phyloP scores from a whole-genome alignment of 2,329 filamentous ascomycete genomes.

The Metarhizium humberi region DNA sequence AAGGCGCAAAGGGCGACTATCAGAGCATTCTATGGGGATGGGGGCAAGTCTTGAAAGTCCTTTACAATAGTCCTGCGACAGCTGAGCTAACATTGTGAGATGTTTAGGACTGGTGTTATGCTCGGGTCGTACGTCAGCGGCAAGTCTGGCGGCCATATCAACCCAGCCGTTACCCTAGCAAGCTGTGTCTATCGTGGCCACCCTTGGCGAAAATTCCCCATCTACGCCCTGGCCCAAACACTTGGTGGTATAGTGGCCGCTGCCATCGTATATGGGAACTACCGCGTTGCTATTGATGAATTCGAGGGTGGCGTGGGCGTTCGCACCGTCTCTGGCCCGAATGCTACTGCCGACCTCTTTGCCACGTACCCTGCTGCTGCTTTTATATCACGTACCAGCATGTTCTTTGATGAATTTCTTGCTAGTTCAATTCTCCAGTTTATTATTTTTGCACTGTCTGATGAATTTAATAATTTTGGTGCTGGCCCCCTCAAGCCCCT shows the following conservation, averaged over 20 bases:
- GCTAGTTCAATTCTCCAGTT: slow-evolving; percentile 61
- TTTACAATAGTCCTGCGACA: too few relatives aligned
- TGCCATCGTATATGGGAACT: slow-evolving; percentile 53
- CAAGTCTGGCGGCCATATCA: slow-evolving; percentile 59
- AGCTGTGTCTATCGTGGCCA: slow-evolving; percentile 61
- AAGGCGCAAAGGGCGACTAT: slow-evolving; percentile 35
- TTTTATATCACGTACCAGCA: slow-evolving; percentile 55
- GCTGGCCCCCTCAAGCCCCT: slow-evolving; percentile 48
- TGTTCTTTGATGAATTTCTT: slow-evolving; percentile 66
- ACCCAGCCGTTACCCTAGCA: slow-evolving; percentile 59
- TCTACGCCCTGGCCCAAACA: slow-evolving; percentile 57
- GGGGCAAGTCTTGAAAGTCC: slow-evolving; percentile 26
- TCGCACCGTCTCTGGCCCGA: slow-evolving; percentile 50
- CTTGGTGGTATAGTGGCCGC: slow-evolving; percentile 57
- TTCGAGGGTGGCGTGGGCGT: slow-evolving; percentile 52
- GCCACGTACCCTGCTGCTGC: slow-evolving; percentile 57
- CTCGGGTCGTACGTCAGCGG: slow-evolving; percentile 57
- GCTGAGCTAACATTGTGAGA: not conserved
- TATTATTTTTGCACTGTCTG: slow-evolving; percentile 60
- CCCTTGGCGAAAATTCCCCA: slow-evolving; percentile 59
- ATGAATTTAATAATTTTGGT: slow-evolving; percentile 40
- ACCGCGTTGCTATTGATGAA: slow-evolving; percentile 53
- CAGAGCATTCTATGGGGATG: slow-evolving; percentile 41
- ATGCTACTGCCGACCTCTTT: slow-evolving; percentile 60
- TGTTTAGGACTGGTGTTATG: slow-evolving; percentile 51